phyloP scores from a whole-genome alignment of 257 asterid species.

The Capsicum baccatum region DNA sequence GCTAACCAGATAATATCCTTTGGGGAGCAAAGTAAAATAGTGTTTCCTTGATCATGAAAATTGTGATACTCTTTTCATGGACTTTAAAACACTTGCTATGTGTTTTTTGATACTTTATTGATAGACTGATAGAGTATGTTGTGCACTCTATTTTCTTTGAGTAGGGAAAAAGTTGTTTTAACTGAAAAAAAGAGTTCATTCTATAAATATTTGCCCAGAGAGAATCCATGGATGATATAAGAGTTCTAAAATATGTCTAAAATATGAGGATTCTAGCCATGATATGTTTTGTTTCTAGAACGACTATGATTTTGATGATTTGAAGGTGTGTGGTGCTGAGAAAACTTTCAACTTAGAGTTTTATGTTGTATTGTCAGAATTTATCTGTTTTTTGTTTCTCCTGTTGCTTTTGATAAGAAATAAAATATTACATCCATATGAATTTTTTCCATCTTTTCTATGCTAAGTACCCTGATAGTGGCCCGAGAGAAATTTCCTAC shows the following conservation, averaged over 20 bases:
- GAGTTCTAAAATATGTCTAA: slow-evolving; percentile 67
- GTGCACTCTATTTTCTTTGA: slow-evolving; percentile 31
- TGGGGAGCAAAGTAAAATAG: background rate
- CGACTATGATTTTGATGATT: slow-evolving; percentile 68
- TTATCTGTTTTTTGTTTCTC: background rate
- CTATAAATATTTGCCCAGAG: slow-evolving; percentile 88
- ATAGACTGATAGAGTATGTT: background rate
- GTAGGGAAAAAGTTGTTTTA: slow-evolving; percentile 84
- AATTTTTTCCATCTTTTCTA: slow-evolving; percentile 86
- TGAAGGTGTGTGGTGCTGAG: slow-evolving; percentile 51
- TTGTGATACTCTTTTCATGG: background rate
- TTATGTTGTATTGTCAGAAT: background rate
- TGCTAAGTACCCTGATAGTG: slow-evolving; percentile 51
- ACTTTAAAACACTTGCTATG: slow-evolving; percentile 8
- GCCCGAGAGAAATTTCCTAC: slow-evolving; percentile 68
- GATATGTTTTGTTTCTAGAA: slow-evolving; percentile 80
- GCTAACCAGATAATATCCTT: background rate
- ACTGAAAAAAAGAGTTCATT: slow-evolving; percentile 86
- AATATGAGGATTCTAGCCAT: slow-evolving; percentile 86
- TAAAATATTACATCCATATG: slow-evolving; percentile 76
- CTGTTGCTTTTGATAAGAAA: slow-evolving; percentile 52
- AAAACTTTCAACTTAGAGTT: background rate
- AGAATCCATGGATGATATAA: slow-evolving; percentile 42
- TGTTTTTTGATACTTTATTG: background rate
- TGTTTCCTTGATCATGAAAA: background rate